Evolutionary conservation across 208 protist species (phyloP).

Genomic region (Blastocrithidia nonstop): DNA sequence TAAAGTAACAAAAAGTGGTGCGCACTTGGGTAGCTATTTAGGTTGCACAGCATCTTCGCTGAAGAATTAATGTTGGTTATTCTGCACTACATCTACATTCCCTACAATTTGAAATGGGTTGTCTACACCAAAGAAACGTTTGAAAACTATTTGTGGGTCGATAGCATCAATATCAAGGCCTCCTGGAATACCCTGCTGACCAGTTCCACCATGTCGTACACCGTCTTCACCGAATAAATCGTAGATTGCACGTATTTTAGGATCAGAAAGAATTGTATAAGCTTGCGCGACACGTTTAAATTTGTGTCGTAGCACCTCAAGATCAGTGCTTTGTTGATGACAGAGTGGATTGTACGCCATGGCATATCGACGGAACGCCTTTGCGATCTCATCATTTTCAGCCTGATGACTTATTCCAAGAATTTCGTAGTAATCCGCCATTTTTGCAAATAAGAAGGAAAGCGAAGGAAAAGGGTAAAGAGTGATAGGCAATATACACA

Average conservation of each 20-base stretch:
- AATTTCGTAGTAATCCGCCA: constrained; percentile 79
- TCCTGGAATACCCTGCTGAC: constrained; percentile 51
- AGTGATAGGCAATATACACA: too few species aligned
- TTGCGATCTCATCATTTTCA: constrained; percentile 72
- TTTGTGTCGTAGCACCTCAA: constrained; percentile 35
- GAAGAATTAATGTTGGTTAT: constrained; percentile 78
- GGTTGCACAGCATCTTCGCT: constrained; percentile 34
- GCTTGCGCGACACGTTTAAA: constrained; percentile 75
- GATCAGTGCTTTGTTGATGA: constrained; percentile 45
- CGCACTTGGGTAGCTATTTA: constrained; percentile 29
- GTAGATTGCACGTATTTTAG: constrained; percentile 77
- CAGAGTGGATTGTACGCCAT: constrained; percentile 83
- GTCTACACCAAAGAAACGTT: constrained; percentile 76
- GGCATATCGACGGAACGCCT: constrained; percentile 73
- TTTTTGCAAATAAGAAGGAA: too few species aligned
- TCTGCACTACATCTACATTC: constrained; percentile 38
- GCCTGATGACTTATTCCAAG: constrained; percentile 68
- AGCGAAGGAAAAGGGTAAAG: too few species aligned
- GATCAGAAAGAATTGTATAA: constrained; percentile 79
- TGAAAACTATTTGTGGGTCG: constrained; percentile 71
- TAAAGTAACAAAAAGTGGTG: constrained; percentile 35
- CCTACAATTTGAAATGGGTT: constrained; percentile 82
- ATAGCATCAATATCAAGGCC: constrained; percentile 59
- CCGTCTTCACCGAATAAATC: constrained; percentile 85
- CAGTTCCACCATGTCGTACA: constrained; percentile 78